phyloP scores from a whole-genome alignment of 805 yeast species.

The Candida silvatica region DNA sequence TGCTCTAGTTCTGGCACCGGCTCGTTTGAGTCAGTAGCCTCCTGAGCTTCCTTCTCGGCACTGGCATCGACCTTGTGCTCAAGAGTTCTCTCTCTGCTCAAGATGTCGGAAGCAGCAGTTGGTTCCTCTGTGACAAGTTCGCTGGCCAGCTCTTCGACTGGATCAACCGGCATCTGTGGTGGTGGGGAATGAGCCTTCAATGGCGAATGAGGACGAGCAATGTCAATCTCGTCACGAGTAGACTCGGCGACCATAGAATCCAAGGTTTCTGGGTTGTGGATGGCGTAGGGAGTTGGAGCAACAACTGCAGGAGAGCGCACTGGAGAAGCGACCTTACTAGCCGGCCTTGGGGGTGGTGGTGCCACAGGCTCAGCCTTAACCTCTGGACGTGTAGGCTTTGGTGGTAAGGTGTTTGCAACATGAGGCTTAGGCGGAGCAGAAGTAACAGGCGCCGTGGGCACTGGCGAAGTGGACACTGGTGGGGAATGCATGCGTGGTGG shows the following conservation, averaged over 20 bases:
- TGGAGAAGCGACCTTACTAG: too few relatives aligned
- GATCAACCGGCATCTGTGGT: too few relatives aligned
- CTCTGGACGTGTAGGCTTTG: neutral
- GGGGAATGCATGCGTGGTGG: neutral
- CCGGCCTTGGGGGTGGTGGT: constrained; percentile 1
- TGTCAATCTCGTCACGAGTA: neutral
- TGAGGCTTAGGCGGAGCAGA: constrained; percentile 1
- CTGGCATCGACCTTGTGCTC: too few relatives aligned
- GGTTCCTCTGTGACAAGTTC: too few relatives aligned
- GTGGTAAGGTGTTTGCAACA: constrained; percentile 4
- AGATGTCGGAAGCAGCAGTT: too few relatives aligned
- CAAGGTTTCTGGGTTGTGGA: too few relatives aligned
- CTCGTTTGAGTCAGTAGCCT: neutral
- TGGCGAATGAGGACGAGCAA: too few relatives aligned
- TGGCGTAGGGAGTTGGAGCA: too few relatives aligned
- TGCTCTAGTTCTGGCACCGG: neutral
- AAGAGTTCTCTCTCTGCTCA: too few relatives aligned
- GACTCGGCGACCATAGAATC: neutral
- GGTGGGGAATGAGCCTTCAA: too few relatives aligned
- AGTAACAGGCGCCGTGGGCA: neutral
- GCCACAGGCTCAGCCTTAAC: neutral
- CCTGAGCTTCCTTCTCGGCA: neutral
- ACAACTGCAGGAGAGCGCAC: too few relatives aligned
- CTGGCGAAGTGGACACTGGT: neutral
- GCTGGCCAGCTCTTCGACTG: too few relatives aligned